Evolutionary conservation across 768 basidiomycete genomes (phyloP), one percentile per base, ranked within the genome.

Genomic region (Royoungia palumana): DNA sequence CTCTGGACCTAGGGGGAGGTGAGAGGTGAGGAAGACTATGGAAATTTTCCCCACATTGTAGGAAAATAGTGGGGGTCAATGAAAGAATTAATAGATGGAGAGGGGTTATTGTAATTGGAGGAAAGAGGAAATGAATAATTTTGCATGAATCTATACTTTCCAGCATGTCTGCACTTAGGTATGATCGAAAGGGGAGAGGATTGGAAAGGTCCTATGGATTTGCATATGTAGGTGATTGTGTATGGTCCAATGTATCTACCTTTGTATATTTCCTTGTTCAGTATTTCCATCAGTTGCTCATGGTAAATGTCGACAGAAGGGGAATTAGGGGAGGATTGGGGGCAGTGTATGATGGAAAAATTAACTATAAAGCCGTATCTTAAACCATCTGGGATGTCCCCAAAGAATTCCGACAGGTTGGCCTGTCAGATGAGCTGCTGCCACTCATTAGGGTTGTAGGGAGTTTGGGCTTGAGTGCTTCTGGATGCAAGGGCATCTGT

Each of bases 41-140:
- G 41, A 12, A 49, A 45, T 1, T 24, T 54, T 2, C 42, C 53
- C 50, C 53, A 54, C 0, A 22, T 25, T 0, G 34, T 0, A 28
- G 50, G 19, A 52, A 52, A 0, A 40, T 3, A 0, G 6, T 0
- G 0, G 34, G n/a, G n/a, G n/a, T n/a, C 0, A 5, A 9, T 2
- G 0, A 47, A 17, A 2, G 38, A 40, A n/a, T 55, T 55, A 0
- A 45, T 36, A 1, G 42, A 53, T 0, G 30, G 38, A 0, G 2
- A 8, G 0, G 42, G 36, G 2, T 17, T 8, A n/a, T n/a, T 0
- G 2, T 0, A 0, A 16, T 1, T 1, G 20, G n/a, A 0, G 38
- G 27, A 12, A 1, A 3, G 1, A 0, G 37, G 50, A 3, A 47
- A 47, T 0, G 53, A 55, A 3, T 44, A 51, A 0, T 51, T 54